Percentiles rank a stretch among this genome's conserved stretches.
phyloP scores from a whole-genome alignment of 2,329 filamentous ascomycete genomes.

The Furcasterigmium furcatum region DNA sequence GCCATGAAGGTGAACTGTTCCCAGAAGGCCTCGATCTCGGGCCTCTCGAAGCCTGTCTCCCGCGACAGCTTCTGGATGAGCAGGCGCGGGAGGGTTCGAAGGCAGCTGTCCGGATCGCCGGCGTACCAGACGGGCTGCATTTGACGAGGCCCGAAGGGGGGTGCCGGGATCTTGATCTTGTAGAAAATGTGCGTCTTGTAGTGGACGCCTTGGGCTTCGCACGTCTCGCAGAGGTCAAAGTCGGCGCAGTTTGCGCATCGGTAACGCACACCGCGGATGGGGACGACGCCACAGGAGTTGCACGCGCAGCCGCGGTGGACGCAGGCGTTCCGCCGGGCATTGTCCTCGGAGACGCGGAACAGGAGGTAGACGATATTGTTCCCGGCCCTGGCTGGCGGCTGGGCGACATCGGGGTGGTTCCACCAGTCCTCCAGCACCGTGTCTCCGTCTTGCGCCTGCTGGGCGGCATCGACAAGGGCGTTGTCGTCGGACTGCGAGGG shows the following conservation, averaged over 20 bases:
- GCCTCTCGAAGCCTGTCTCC: slow-evolving; percentile 77
- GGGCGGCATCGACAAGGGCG: slow-evolving; percentile 21
- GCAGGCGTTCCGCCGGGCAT: slow-evolving; percentile 82
- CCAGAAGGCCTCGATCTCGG: slow-evolving; percentile 90
- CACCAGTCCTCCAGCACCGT: slow-evolving; percentile 47
- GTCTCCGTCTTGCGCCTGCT: slow-evolving; percentile 31
- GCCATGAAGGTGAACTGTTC: slow-evolving; percentile 96
- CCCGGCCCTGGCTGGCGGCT: slow-evolving; percentile 50
- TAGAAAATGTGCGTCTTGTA: slow-evolving; percentile 94
- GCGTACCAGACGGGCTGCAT: slow-evolving; percentile 85
- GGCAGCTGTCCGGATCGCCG: slow-evolving; percentile 73
- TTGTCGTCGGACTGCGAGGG: slow-evolving; percentile 44
- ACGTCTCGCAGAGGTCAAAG: slow-evolving; percentile 92
- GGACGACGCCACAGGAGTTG: slow-evolving; percentile 82
- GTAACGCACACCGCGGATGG: slow-evolving; percentile 89
- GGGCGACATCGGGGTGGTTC: slow-evolving; percentile 39
- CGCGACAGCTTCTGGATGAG: slow-evolving; percentile 66
- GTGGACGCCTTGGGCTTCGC: slow-evolving; percentile 76
- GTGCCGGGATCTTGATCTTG: slow-evolving; percentile 88
- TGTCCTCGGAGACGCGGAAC: slow-evolving; percentile 91
- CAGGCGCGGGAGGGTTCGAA: slow-evolving; percentile 61
- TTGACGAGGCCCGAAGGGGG: slow-evolving; percentile 77
- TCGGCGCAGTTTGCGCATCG: slow-evolving; percentile 94
- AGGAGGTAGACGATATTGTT: slow-evolving; percentile 83
- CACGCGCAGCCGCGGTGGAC: slow-evolving; percentile 91